Evolutionary conservation across 1,139 yeast species (phyloP).

Genomic region (Chernovozyma sophiae-reginae): DNA sequence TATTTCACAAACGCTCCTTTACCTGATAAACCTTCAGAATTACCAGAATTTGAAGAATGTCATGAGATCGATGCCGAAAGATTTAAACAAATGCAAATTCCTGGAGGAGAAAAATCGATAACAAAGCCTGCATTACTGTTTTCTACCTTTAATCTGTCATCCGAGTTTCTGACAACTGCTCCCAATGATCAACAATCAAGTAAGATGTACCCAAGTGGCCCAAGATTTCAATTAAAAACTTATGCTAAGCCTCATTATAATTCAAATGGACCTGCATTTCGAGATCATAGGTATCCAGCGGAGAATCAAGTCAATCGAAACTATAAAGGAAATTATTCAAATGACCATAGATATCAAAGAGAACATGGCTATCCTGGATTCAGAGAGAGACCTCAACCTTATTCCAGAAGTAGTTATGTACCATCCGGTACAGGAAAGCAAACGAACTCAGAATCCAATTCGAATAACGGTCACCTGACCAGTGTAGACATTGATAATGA

Average conservation of each 20-base stretch:
- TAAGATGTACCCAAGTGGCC: not conserved
- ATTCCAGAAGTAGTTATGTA: not conserved
- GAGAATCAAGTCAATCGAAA: not conserved
- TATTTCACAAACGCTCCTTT: constrained; percentile 66
- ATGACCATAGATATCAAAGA: not conserved
- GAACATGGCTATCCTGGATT: not conserved
- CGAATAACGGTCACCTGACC: no score
- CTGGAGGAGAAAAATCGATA: no score
- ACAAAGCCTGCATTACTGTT: no score
- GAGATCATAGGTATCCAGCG: not conserved
- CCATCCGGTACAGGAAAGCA: not conserved
- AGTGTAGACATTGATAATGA: not conserved
- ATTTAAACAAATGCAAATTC: constrained; percentile 28
- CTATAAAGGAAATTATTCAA: not conserved
- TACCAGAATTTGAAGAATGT: constrained; percentile 76
- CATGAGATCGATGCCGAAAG: constrained; percentile 82
- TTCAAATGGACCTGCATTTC: not conserved
- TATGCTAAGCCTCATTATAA: not conserved
- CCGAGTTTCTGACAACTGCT: no score
- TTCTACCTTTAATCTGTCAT: no score
- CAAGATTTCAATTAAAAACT: not conserved
- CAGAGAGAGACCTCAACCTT: not conserved
- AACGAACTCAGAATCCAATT: no score
- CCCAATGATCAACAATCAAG: no score
- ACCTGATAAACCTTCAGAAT: constrained; percentile 51